Base-by-base conservation (phyloP, 1,284 basidiomycete species). In the Lignosus rhinocerotis region DNA sequence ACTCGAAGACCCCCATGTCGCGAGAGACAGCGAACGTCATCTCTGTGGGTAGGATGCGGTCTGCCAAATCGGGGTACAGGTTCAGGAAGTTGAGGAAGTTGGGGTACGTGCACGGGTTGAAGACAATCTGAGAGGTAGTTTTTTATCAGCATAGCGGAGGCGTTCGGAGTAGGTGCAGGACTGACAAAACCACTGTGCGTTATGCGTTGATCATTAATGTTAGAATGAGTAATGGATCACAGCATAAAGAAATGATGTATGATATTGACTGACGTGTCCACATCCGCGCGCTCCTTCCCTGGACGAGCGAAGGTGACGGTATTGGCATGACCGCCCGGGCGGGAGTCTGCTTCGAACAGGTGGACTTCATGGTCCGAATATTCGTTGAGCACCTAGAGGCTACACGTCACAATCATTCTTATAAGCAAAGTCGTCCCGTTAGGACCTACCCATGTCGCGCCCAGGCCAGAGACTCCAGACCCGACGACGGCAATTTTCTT, bases 21-120 rank as follows among this genome's bases (percentile, higher is more conserved):
- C 89, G 79, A 3, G 89, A 87, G 38, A 94, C 84, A 58, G 84
- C 82, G 71, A 94, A 93, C 0, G 89, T 88, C 90, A 93, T 93
- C 63, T 87, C 83, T 0, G 88, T 90, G 5, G 80, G 78, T 21
- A 85, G 67, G 36, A 85, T 80, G 41, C 67, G 64, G 30, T 62
- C 50, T 1, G 75, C 74, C 32, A 92, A 79, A 3, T 76, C 69
- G 12, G 73, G 67, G 53, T 84, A 77, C 32, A 78, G 69, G n/a
- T 77, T 71, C 47, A 93, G 78, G 70, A 93, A 92, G 34, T 82
- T 81, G 42, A 91, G 77, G 66, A 93, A 92, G 72, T 94, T 94
- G 11, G 92, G 93, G 66, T 93, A 93, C 0, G 90, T 92, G 42
- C 78, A 79, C 0, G 88, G 85, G 69, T 93, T 93, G 73, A 90